Base-by-base conservation (phyloP, 2,329 filamentous ascomycete species). In the Thielaviopsis musarum region DNA sequence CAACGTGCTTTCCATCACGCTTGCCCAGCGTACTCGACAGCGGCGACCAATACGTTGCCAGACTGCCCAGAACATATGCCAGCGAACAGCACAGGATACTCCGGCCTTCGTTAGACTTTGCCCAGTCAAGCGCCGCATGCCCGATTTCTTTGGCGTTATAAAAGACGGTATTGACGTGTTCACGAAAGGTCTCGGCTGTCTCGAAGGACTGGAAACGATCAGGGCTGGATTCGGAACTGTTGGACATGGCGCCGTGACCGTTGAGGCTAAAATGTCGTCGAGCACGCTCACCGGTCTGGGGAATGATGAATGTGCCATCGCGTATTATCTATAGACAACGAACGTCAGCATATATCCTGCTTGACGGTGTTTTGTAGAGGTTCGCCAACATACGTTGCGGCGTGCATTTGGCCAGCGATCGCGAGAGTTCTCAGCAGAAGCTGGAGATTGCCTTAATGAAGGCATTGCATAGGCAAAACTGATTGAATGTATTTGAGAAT, bases 1-100 rank as follows among this genome's bases (percentile, higher is more conserved):
- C 89, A 67, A 95, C 84, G 71, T 96, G 91, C 68, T 96, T 96
- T 56, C 89, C 89, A 71, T 95, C 91, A 67, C 90, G 86, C 63
- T 84, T 78, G 12, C 91, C 91, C 17, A 96, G 75, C 60, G 90
- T 80, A 7, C 77, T 73, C 17, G 89, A 84, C 59, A 95, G 76
- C 2, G 79, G 78, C 2, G 84, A 80, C 63, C 88, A 83, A 66
- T 95, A 93, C 0, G 91, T 96, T 41, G 85, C 89, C 70, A 95
- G 75, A 65, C 88, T 94, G 19, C 88, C 91, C 38, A 96, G 71
- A 3, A 94, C 74, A 71, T 96, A 96, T 52, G 91, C 91, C 62
- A 96, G 72, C 34, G 89, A 91, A 74, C 90, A 96, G 72, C 96
- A 96, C 66, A 96, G 74, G 58, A 95, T 87, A 48, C 84, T 86